Conservation (phyloP, 1,284 basidiomycete genomes). For the Pseudozyma hubeiensis region DNA sequence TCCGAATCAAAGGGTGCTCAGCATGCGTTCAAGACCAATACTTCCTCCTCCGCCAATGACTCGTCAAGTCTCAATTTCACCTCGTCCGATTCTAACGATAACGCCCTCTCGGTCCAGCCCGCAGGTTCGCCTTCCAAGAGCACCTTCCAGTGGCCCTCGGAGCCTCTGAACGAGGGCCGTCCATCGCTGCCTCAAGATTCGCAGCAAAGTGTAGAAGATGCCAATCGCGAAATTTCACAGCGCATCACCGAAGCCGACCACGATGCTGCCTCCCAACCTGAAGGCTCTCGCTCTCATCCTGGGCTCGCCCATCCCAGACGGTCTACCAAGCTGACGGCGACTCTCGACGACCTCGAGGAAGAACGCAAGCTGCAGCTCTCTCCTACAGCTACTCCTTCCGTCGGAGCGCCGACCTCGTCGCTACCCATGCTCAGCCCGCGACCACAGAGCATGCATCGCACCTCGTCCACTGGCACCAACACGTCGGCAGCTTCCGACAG, state of each 20-base stretch:
- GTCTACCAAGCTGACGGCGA: slow-evolving; percentile 22
- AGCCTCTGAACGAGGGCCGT: slow-evolving; percentile 31
- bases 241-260: slow-evolving; percentile 35
- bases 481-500: slow-evolving; percentile 29
- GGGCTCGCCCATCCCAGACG: slow-evolving; percentile 20
- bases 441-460: slow-evolving; percentile 23
- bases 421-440: slow-evolving; percentile 23
- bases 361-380: slow-evolving; percentile 31
- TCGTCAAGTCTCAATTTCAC: slow-evolving; percentile 41
- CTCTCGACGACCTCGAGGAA: slow-evolving; percentile 28
- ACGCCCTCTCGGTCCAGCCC: background rate
- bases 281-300: background rate
- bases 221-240: slow-evolving; percentile 36
- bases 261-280: slow-evolving; percentile 12
- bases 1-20: background rate
- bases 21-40: slow-evolving; percentile 5
- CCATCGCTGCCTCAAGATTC: slow-evolving; percentile 35
- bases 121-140: slow-evolving; percentile 13
- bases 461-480: slow-evolving; percentile 27
- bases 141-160: slow-evolving; percentile 37
- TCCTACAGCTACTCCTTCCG: slow-evolving; percentile 13
- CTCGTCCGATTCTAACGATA: slow-evolving; percentile 32
- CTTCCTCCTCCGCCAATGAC: slow-evolving; percentile 22
- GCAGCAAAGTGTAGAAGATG: slow-evolving; percentile 37
- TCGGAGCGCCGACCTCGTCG: background rate